phyloP scores from a whole-genome alignment of 768 basidiomycete species.

The Lactarius vividus region DNA sequence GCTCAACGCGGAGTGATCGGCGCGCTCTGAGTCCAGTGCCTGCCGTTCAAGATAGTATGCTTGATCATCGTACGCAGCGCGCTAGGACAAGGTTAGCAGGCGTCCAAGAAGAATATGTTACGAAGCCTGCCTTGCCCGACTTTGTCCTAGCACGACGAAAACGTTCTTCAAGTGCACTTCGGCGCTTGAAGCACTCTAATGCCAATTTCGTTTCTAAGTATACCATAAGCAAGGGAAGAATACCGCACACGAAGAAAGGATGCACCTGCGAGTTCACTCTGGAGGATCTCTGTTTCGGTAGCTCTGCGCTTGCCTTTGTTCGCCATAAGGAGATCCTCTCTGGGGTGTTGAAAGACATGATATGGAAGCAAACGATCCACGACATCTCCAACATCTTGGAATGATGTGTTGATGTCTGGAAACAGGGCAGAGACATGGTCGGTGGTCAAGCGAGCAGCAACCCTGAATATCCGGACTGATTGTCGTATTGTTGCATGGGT shows the following conservation, averaged over 20 bases:
- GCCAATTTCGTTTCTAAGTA: conserved; percentile 66
- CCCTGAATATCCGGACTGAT: conserved; percentile 36
- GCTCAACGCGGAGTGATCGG: conserved; percentile 54
- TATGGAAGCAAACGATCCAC: conserved; percentile 75
- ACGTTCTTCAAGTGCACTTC: conserved; percentile 52
- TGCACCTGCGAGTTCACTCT: conserved; percentile 54
- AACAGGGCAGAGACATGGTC: conserved; percentile 62
- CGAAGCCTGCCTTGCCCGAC: conserved; percentile 51
- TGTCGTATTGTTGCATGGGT: background rate
- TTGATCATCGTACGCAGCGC: conserved; percentile 58
- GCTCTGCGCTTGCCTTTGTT: conserved; percentile 67
- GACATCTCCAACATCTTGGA: conserved; percentile 57
- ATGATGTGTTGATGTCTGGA: conserved; percentile 71
- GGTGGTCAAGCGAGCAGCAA: conserved; percentile 51
- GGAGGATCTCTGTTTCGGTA: conserved; percentile 39
- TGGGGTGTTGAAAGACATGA: conserved; percentile 75
- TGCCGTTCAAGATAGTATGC: conserved; percentile 61
- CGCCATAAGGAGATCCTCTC: conserved; percentile 51
- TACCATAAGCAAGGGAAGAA: background rate
- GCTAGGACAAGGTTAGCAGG: conserved; percentile 41
- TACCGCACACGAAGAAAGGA: conserved; percentile 3
- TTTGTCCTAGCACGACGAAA: conserved; percentile 54
- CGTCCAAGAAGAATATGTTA: background rate
- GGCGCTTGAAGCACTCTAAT: conserved; percentile 60
- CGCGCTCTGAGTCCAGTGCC: conserved; percentile 62